Base-by-base conservation (phyloP, 192 early-diverging fungal genomes). In the Obelidium mucronatum region DNA sequence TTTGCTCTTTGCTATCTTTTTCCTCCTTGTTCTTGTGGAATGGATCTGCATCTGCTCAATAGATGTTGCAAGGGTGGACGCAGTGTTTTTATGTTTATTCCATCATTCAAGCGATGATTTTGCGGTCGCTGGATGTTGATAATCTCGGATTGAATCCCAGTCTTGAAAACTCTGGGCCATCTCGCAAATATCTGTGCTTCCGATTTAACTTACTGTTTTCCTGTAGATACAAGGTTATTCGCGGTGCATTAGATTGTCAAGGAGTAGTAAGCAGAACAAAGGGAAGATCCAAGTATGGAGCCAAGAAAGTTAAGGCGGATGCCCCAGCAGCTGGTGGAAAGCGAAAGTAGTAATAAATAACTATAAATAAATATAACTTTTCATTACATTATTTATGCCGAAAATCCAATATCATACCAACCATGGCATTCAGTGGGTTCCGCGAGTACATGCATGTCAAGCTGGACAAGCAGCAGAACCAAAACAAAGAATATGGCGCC, bases 221-320 rank as follows among this genome's bases (percentile, higher is more conserved):
- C 1, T 35, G 39, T 26, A 87, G 92, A 65, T 98, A 99, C 81
- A 95, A 97, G 80, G 83, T 97, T 78, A 90, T 97, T 24, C 89
- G 97, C 36, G 97, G 96, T 39, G 92, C 94, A 40, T 83, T 96
- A 63, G 97, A 99, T 90, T 91, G 96, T 54, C 94, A 96, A 78
- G 97, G 97, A 42, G 97, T 99, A 24, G 91, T 93, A 30, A 92
- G 88, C 78, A 85, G 96, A 78, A 89, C 80, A 37, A 92, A 90
- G 30, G 85, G 89, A 40, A 82, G 97, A 77, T 94, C 93, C 75
- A 98, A 98, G 89, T 99, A 99, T 79, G 97, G 97, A 64, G 90
- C 93, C 15, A 93, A 95, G 89, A 60, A 34, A 24, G 24, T 24
- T 13, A 34, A 26, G 24, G 58, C 58, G 6, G 58, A 60, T 19